Evolutionary conservation across 352 stramenopile species (phyloP).

Genomic region (Pythium scleroteichum): DNA sequence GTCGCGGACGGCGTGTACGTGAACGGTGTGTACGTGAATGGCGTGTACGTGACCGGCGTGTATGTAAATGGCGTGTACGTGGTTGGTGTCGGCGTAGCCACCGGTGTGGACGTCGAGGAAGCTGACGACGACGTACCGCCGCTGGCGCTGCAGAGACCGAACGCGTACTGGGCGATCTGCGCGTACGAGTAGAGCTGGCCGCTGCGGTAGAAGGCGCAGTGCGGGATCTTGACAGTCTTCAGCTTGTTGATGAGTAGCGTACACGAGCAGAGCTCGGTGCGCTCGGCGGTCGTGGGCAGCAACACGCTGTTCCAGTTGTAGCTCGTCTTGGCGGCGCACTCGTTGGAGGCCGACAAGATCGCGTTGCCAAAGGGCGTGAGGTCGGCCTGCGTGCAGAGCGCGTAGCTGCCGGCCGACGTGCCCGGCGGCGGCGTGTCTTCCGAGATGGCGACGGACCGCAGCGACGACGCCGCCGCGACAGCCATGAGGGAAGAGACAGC

Average conservation of each 20-base stretch:
- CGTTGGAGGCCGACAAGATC: background rate
- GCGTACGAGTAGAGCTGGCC: slow-evolving; percentile 7
- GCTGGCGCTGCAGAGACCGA: background rate
- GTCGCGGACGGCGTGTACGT: slow-evolving; percentile 7
- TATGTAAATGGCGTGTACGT: background rate
- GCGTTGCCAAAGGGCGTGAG: background rate
- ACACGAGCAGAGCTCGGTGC: background rate
- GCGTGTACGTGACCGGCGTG: background rate
- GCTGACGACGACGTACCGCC: background rate
- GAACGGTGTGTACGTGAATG: background rate
- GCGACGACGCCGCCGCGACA: background rate
- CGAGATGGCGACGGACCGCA: background rate
- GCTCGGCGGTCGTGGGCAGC: background rate
- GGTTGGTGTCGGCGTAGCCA: background rate
- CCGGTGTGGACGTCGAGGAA: background rate
- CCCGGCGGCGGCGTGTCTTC: background rate
- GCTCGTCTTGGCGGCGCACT: background rate
- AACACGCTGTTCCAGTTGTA: slow-evolving; percentile 8
- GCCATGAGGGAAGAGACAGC: background rate
- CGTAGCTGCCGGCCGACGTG: background rate
- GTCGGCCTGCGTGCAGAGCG: background rate
- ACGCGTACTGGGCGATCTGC: background rate
- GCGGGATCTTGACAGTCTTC: background rate
- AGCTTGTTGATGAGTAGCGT: slow-evolving; percentile 5
- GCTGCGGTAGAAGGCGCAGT: background rate